These are phyloP conservation scores for Tolypocladium sp. DNA, from an alignment of 2,329 filamentous ascomycete genomes.

Conservation along the genomic window DNA sequence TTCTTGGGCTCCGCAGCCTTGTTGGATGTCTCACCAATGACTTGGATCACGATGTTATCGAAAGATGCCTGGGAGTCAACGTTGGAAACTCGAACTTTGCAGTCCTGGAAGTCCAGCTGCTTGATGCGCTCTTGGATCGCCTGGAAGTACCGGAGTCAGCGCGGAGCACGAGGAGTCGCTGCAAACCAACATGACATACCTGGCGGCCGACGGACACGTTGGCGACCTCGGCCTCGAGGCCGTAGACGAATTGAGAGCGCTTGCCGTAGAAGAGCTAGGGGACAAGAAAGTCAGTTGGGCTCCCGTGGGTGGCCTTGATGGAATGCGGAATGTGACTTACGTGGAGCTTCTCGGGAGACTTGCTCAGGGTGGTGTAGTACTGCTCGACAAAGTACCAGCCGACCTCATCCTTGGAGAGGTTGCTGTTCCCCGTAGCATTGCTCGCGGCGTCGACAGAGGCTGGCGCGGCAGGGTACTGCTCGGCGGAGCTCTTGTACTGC, in stretches of 20 bases:
- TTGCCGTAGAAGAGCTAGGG: constrained; percentile 85
- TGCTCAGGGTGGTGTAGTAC: constrained; percentile 97
- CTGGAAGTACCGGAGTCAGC: constrained; percentile 34
- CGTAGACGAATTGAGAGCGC: constrained; percentile 88
- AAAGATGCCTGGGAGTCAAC: constrained; percentile 92
- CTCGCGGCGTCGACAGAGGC: constrained; percentile 23
- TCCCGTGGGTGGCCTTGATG: not conserved
- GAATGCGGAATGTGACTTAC: constrained; percentile 30
- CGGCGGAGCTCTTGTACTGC: constrained; percentile 27
- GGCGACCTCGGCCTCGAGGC: constrained; percentile 81
- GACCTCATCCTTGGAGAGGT: constrained; percentile 79
- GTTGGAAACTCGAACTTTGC: constrained; percentile 96
- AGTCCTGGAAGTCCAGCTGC: constrained; percentile 87
- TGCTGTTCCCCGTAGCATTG: constrained; percentile 28
- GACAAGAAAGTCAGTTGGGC: not conserved
- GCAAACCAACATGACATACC: constrained; percentile 35
- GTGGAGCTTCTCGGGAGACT: constrained; percentile 86
- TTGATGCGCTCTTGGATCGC: constrained; percentile 92
- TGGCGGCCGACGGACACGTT: constrained; percentile 79
- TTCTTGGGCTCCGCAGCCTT: constrained; percentile 85
- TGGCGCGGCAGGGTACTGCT: constrained; percentile 28
- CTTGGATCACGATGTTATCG: constrained; percentile 92
- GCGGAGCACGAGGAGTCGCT: not conserved
- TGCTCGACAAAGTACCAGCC: constrained; percentile 99
- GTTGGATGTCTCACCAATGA: constrained; percentile 97